A percentile compares a stretch with the other conserved stretches of the same genome.
phyloP scores from a whole-genome alignment of 192 early-diverging fungal genomes.

The Funneliformis mosseae region DNA sequence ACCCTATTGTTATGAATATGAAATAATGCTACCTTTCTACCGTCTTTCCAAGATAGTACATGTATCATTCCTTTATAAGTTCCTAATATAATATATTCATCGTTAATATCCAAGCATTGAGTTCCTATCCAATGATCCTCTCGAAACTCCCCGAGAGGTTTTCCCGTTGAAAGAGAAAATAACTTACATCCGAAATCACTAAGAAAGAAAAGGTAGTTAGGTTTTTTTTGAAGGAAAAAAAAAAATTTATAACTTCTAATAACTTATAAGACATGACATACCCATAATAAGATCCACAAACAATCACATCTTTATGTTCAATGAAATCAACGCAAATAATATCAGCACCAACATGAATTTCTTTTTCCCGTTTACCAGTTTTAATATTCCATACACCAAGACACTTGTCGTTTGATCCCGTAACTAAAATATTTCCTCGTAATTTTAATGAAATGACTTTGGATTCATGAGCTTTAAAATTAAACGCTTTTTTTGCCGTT shows the following conservation, averaged over 20 bases:
- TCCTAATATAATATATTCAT: slow-evolving; percentile 14
- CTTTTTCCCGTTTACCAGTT: not conserved
- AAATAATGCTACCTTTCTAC: slow-evolving; percentile 18
- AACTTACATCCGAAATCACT: slow-evolving; percentile 13
- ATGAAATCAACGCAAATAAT: slow-evolving; percentile 22
- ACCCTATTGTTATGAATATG: not conserved
- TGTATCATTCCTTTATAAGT: slow-evolving; percentile 9
- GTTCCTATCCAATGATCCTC: slow-evolving; percentile 14
- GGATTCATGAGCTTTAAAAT: not conserved
- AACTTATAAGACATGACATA: not conserved
- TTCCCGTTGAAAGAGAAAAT: slow-evolving; percentile 12
- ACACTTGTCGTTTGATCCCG: slow-evolving; percentile 1
- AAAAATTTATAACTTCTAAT: not conserved
- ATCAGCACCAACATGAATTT: slow-evolving; percentile 2
- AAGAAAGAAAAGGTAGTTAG: not conserved
- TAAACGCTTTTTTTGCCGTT: not conserved
- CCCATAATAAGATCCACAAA: slow-evolving; percentile 18
- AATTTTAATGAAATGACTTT: not conserved
- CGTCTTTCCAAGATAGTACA: slow-evolving; percentile 1
- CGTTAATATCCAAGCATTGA: slow-evolving; percentile 18
- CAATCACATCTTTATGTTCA: slow-evolving; percentile 13
- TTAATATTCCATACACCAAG: slow-evolving; percentile 9
- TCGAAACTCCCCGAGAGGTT: not conserved
- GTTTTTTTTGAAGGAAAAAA: not conserved
- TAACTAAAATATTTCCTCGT: slow-evolving; percentile 11